These are phyloP conservation scores for Apiospora saccharicola DNA, from an alignment of 2,329 filamentous ascomycete genomes.

Conservation along the genomic window DNA sequence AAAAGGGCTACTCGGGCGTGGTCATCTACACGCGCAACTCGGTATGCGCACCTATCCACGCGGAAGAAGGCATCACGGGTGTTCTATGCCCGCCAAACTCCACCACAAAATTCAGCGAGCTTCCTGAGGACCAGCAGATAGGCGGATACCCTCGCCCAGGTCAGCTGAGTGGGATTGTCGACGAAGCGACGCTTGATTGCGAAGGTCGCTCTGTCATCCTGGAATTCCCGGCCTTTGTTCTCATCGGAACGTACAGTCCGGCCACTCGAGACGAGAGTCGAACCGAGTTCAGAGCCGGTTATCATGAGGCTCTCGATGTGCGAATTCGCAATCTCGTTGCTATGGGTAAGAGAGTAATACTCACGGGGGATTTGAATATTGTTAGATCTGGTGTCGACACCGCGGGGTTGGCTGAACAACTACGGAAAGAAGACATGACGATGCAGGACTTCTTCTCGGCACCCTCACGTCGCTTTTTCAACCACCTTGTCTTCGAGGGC, in stretches of 20 bases:
- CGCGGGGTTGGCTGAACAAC: constrained; percentile 74
- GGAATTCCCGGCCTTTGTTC: constrained; percentile 93
- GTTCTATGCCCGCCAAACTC: constrained; percentile 78
- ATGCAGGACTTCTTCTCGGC: constrained; percentile 75
- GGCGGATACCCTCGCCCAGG: constrained; percentile 82
- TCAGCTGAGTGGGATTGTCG: constrained; percentile 71
- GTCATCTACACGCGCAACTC: constrained; percentile 93
- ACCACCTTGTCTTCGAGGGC: constrained; percentile 81
- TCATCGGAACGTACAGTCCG: constrained; percentile 91
- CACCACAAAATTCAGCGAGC: constrained; percentile 73
- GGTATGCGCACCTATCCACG: constrained; percentile 83
- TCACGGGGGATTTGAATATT: constrained; percentile 91
- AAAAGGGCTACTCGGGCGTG: constrained; percentile 98
- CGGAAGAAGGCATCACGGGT: constrained; percentile 93
- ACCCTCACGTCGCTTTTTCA: constrained; percentile 80
- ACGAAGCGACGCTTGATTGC: constrained; percentile 79
- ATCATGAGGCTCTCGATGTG: constrained; percentile 80
- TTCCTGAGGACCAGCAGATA: constrained; percentile 77
- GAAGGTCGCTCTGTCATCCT: constrained; percentile 92
- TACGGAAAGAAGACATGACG: constrained; percentile 73
- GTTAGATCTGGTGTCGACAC: constrained; percentile 74
- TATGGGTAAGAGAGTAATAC: constrained; percentile 83
- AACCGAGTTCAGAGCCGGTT: constrained; percentile 82
- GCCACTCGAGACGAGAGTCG: constrained; percentile 86
- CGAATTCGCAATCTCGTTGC: constrained; percentile 84